Conservation (phyloP, 2,329 filamentous ascomycete species). For the Talaromyces marneffei region DNA sequence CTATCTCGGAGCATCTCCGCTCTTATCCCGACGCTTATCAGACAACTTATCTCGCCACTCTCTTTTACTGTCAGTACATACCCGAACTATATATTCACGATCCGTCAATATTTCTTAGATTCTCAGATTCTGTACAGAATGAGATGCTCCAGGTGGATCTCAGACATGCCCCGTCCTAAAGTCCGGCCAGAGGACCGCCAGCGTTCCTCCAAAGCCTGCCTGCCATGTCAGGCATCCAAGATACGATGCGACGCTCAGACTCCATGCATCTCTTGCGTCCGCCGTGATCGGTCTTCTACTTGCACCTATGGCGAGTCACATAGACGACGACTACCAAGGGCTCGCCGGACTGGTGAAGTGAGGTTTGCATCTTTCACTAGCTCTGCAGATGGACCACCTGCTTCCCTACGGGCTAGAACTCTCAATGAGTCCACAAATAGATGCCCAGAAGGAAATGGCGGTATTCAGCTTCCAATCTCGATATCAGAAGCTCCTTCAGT, state of each 20-base stretch:
- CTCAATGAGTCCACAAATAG: neutral
- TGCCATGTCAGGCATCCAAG: slow-evolving; percentile 46
- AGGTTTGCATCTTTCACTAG: slow-evolving; percentile 2
- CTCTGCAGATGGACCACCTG: neutral
- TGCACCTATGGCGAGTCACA: slow-evolving; percentile 32
- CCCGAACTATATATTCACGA: neutral
- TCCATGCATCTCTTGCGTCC: slow-evolving; percentile 46
- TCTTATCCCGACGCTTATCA: neutral
- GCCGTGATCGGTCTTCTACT: slow-evolving; percentile 37
- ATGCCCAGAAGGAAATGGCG: neutral
- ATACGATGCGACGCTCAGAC: slow-evolving; percentile 47
- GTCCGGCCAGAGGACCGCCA: slow-evolving; percentile 47
- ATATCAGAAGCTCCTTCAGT: neutral
- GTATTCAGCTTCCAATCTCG: neutral
- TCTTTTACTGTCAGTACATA: neutral
- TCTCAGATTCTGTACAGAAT: too few relatives aligned
- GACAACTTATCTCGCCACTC: neutral
- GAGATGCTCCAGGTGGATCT: neutral
- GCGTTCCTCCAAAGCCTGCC: slow-evolving; percentile 46
- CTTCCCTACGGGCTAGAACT: neutral
- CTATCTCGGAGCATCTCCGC: neutral
- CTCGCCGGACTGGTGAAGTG: slow-evolving; percentile 13
- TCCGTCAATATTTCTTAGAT: neutral
- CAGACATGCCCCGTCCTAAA: slow-evolving; percentile 48
- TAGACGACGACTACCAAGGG: slow-evolving; percentile 16